Percentiles rank a stretch among this genome's conserved stretches.
Evolutionary conservation across 2,329 filamentous ascomycete genomes (phyloP).

Genomic region (Xylaria sp.): DNA sequence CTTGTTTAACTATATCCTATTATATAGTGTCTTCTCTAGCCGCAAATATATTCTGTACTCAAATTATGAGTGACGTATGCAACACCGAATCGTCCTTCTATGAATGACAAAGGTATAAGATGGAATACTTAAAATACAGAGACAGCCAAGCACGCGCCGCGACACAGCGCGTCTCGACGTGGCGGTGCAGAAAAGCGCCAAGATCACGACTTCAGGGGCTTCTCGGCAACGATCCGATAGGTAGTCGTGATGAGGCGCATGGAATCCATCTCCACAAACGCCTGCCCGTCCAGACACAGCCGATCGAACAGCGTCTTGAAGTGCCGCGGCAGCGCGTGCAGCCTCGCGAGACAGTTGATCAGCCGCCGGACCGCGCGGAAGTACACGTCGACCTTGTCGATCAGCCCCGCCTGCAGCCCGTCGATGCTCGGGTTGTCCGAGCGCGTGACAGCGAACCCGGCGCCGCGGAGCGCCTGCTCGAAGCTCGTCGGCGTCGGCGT

Average conservation of each 20-base stretch:
- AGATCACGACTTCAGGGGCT: slow-evolving; percentile 32
- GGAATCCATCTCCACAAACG: slow-evolving; percentile 61
- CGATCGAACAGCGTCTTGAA: slow-evolving; percentile 60
- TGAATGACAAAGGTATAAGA: neutral
- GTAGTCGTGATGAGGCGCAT: slow-evolving; percentile 59
- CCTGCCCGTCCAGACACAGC: slow-evolving; percentile 58
- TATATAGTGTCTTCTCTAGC: slow-evolving; percentile 14
- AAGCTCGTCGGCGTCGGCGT: slow-evolving; percentile 56
- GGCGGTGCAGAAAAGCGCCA: neutral
- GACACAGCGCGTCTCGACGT: neutral
- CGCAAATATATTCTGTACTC: too few relatives aligned
- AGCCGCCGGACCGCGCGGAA: slow-evolving; percentile 57
- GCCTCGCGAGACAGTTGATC: slow-evolving; percentile 54
- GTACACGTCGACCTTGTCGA: slow-evolving; percentile 60
- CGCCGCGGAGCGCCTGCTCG: slow-evolving; percentile 51
- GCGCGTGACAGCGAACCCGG: slow-evolving; percentile 53
- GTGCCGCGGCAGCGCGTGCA: slow-evolving; percentile 54
- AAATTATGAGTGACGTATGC: slow-evolving; percentile 6
- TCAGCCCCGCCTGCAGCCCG: slow-evolving; percentile 57
- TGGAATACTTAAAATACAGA: neutral
- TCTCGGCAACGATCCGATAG: slow-evolving; percentile 58
- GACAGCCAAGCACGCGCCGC: neutral
- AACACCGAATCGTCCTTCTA: neutral
- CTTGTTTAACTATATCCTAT: slow-evolving; percentile 13
- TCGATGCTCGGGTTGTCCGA: slow-evolving; percentile 60